phyloP scores from a whole-genome alignment of 164 flowering plant species.

The Stephania yunnanensis region DNA sequence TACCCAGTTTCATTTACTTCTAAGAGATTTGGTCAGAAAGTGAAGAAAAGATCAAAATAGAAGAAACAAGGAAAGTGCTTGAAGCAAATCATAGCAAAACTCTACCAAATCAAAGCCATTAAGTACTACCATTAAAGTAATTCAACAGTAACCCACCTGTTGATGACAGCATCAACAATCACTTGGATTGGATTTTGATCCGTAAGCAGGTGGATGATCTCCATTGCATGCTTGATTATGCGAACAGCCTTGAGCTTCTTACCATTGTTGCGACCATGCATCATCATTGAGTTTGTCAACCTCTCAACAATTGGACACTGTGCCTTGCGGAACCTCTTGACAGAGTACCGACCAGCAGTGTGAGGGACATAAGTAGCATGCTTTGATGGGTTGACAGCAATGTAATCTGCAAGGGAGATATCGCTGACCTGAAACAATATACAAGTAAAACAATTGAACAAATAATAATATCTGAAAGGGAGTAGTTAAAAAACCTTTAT shows the following conservation, averaged over 20 bases:
- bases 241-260: constrained; percentile 36
- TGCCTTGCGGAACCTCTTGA: constrained; percentile 30
- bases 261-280: constrained; percentile 36
- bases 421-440: constrained; percentile 21
- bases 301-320: constrained; percentile 36
- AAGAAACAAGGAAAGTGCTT: not conserved
- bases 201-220: constrained; percentile 30
- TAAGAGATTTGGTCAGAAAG: not conserved
- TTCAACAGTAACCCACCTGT: constrained; percentile 19
- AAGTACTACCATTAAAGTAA: not conserved
- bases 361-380: constrained; percentile 33
- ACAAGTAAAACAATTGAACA: too few relatives aligned
- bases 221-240: constrained; percentile 34
- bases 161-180: constrained; percentile 32
- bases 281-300: constrained; percentile 34
- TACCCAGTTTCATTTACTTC: not conserved
- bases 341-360: constrained; percentile 30
- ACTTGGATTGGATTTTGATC: constrained; percentile 35
- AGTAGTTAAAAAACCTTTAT: too few relatives aligned
- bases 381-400: constrained; percentile 23
- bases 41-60: not conserved
- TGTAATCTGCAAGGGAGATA: constrained; percentile 26
- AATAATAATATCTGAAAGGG: too few relatives aligned
- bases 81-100: too few relatives aligned
- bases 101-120: not conserved